A percentile compares a stretch with the other conserved stretches of the same genome.
Evolutionary conservation across 495 filamentous ascomycete genomes (phyloP).

Genomic region (Staphylotrichum tortipilum): DNA sequence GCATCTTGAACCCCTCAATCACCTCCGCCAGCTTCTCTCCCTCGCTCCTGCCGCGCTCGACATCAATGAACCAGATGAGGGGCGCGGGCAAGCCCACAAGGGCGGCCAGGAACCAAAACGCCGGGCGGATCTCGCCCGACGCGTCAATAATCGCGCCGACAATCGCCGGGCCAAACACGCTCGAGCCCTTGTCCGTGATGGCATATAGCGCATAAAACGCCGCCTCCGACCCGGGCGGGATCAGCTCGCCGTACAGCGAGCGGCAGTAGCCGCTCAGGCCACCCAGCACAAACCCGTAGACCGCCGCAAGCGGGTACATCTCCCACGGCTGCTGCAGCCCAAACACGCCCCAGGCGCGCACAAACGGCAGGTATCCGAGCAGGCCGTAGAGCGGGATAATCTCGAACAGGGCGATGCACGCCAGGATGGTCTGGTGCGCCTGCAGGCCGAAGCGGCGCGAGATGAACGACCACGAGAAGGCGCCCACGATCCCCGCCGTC

Average conservation of each 20-base stretch:
- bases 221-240: conserved; percentile 88
- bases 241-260: conserved; percentile 81
- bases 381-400: conserved; percentile 88
- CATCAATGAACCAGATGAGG: conserved; percentile 75
- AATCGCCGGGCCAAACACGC: conserved; percentile 87
- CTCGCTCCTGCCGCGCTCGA: conserved; percentile 79
- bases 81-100: conserved; percentile 76
- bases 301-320: conserved; percentile 84
- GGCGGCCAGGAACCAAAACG: conserved; percentile 84
- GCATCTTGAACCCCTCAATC: conserved; percentile 48
- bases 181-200: conserved; percentile 95
- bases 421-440: conserved; percentile 80
- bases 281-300: conserved; percentile 90
- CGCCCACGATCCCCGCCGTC: conserved; percentile 70
- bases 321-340: conserved; percentile 92
- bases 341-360: conserved; percentile 63
- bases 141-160: conserved; percentile 86
- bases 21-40: conserved; percentile 60
- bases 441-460: conserved; percentile 55
- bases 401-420: conserved; percentile 83
- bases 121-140: conserved; percentile 82
- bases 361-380: conserved; percentile 76
- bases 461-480: conserved; percentile 79
- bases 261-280: conserved; percentile 91
- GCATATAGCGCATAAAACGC: conserved; percentile 96